phyloP scores from a whole-genome alignment of 495 filamentous ascomycete genomes.

The Aspergillus biplanus region DNA sequence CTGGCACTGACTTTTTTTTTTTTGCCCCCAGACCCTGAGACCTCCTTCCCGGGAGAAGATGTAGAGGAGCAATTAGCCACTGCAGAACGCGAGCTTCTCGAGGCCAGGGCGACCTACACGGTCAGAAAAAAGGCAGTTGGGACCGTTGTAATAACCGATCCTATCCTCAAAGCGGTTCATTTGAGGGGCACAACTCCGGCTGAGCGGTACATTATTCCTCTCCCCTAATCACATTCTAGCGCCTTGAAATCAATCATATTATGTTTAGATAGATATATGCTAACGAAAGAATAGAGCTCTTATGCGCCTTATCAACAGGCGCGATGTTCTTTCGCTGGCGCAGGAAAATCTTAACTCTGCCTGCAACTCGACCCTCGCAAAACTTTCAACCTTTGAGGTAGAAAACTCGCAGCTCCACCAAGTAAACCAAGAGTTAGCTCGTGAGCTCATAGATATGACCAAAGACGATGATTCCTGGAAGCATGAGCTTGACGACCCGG shows the following conservation, averaged over 20 bases:
- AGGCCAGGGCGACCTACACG: conserved; percentile 68
- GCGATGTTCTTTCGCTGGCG: conserved; percentile 65
- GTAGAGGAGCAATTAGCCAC: conserved; percentile 53
- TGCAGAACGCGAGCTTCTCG: conserved; percentile 67
- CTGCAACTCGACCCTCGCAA: conserved; percentile 48
- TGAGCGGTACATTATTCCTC: conserved; percentile 60
- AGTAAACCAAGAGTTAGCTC: conserved; percentile 65
- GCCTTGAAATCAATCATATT: too few species aligned
- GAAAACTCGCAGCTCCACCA: conserved; percentile 56
- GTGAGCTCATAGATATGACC: conserved; percentile 62
- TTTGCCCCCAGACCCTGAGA: conserved; percentile 31
- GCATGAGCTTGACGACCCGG: conserved; percentile 53
- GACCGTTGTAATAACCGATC: conserved; percentile 68
- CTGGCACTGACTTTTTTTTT: neutral
- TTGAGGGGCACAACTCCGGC: conserved; percentile 64
- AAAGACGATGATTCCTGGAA: conserved; percentile 57
- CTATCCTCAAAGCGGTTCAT: conserved; percentile 77
- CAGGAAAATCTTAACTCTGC: conserved; percentile 59
- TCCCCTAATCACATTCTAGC: neutral
- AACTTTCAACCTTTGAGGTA: conserved; percentile 57
- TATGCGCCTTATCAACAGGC: conserved; percentile 63
- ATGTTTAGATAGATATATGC: neutral
- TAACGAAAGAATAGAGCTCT: conserved; percentile 56
- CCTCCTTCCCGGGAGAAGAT: conserved; percentile 42
- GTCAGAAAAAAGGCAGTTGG: conserved; percentile 69